Evolutionary conservation across 148 eudicot species (phyloP).

Genomic region (Chenopodium formosanum): DNA sequence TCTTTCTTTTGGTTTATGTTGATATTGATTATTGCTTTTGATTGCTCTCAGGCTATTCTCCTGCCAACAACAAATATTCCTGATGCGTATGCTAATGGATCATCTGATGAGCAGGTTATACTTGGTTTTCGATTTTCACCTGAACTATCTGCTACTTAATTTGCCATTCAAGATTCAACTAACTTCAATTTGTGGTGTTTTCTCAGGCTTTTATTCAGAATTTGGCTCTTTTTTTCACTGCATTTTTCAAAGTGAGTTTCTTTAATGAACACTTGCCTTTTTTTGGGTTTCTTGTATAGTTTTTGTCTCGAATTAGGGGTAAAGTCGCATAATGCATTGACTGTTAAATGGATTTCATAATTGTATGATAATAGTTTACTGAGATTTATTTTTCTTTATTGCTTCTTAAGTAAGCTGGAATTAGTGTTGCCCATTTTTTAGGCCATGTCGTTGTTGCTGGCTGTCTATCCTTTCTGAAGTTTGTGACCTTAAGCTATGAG

Average conservation of each 20-base stretch:
- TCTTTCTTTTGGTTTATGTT: neutral
- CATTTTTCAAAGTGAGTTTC: constrained; percentile 69
- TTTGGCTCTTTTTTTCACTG: constrained; percentile 86
- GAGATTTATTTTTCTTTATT: neutral
- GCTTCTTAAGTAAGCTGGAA: neutral
- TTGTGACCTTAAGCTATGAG: neutral
- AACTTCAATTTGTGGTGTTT: constrained; percentile 14
- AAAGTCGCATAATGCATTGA: neutral
- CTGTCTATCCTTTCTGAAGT: neutral
- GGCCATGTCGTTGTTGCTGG: neutral
- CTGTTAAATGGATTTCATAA: neutral
- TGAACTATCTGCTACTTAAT: neutral
- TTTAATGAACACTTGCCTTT: neutral
- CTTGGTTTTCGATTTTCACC: neutral
- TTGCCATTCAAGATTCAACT: constrained; percentile 6
- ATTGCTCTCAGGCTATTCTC: constrained; percentile 54
- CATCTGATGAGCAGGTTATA: constrained; percentile 83
- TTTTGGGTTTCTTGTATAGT: neutral
- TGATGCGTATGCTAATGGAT: constrained; percentile 83
- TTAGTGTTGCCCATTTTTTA: neutral
- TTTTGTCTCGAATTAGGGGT: neutral
- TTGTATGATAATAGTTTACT: neutral
- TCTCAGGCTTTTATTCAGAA: constrained; percentile 96
- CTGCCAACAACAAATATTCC: constrained; percentile 67
- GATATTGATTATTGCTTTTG: neutral